Evolutionary conservation across 345 rosid species (phyloP), one percentile per base, ranked within the genome.

Genomic region (Salix viminalis): DNA sequence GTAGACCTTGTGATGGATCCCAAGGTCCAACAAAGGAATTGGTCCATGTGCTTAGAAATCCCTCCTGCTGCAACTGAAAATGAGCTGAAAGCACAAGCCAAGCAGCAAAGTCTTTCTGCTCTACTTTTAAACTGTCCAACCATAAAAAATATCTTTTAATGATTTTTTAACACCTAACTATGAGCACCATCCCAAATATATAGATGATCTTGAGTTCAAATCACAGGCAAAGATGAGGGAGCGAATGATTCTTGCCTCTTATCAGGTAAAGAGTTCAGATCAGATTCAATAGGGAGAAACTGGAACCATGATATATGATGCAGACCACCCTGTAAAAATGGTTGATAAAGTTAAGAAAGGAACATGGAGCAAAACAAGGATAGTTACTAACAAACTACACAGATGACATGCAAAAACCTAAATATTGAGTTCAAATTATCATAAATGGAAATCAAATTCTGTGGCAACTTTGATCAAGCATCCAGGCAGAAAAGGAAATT

Each of bases 21-120:
- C 99, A 96, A 82, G 99, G 99, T 83, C 99, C 99, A 78, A 96
- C 98, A 85, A 96, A 96, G 77, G 99, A 93, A 88, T 94, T 96
- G 48, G 97, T 96, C 99, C 99, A 96, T 52, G 99, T 76, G 75
- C 88, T 96, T 24, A 96, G 89, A 88, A 89, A 91, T 11, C 97
- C 95, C 77, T 91, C 92, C 89, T 90, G 88, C 84, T 89, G 99
- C 85, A 96, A 80, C 87, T 87, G 88, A 24, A 92, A 81, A 86
- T 96, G 97, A 74, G 99, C 89, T 23, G 97, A 94, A 73, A 96
- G 93, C 74, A 96, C 99, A 72, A 88, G 87, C 84, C 83, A 86
- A 0, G 89, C 89, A 46, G 98, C 95, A 42, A 88, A 89, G 83
- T 96, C 98, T 81, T 92, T 95, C 84, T 86, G 94, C 79, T 94